These are phyloP conservation scores for Dipodascus geniculatus DNA, from an alignment of 805 yeast genomes.

Conservation along the genomic window DNA sequence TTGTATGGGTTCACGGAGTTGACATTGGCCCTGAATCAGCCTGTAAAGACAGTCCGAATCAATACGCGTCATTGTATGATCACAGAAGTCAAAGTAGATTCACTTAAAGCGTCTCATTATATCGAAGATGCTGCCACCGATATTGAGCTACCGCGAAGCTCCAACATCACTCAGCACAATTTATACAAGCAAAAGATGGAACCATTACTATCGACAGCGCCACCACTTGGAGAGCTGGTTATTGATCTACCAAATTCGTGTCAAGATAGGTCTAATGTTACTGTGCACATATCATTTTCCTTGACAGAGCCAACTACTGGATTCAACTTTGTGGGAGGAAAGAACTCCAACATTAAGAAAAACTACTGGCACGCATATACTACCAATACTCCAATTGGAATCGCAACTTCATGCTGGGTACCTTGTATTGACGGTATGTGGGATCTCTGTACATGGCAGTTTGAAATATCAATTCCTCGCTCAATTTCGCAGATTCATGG, in stretches of 20 bases:
- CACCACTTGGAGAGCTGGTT: constrained; percentile 51
- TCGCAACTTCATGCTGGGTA: constrained; percentile 92
- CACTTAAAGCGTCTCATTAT: constrained; percentile 41
- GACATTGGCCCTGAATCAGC: constrained; percentile 42
- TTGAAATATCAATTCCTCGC: constrained; percentile 76
- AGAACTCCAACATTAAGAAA: constrained; percentile 31
- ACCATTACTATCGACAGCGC: constrained; percentile 37
- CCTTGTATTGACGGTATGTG: constrained; percentile 87
- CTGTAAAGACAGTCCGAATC: constrained; percentile 53
- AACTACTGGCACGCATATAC: constrained; percentile 79
- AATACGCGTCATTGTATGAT: constrained; percentile 65
- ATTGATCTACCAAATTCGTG: constrained; percentile 56
- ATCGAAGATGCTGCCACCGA: constrained; percentile 43
- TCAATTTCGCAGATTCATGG: constrained; percentile 56
- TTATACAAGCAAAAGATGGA: constrained; percentile 40
- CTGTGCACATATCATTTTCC: constrained; percentile 54
- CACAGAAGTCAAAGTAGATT: constrained; percentile 52
- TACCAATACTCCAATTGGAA: constrained; percentile 60
- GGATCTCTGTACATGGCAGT: constrained; percentile 86
- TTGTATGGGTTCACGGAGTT: constrained; percentile 72
- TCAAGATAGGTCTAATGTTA: constrained; percentile 61
- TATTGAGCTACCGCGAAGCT: constrained; percentile 19
- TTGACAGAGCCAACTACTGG: constrained; percentile 62
- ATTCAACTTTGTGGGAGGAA: constrained; percentile 57
- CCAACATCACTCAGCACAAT: constrained; percentile 45